Conservation (phyloP, 2,329 filamentous ascomycete genomes). For the Penicillium sp. region DNA sequence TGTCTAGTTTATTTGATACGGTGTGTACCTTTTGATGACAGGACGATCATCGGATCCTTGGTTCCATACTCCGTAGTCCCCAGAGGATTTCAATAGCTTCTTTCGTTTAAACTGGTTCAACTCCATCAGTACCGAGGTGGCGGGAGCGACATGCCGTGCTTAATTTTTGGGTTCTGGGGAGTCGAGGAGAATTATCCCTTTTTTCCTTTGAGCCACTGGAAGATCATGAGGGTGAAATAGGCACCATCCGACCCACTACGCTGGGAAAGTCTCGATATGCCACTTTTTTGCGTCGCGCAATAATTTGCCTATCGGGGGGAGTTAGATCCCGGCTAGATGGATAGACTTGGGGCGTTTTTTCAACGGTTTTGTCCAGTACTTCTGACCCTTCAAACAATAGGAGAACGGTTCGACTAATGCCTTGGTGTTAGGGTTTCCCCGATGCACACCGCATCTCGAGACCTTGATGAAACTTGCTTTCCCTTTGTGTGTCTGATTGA, state of each 20-base stretch:
- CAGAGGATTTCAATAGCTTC: conserved; percentile 5
- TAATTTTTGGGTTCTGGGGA: conserved; percentile 1
- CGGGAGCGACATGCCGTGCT: conserved; percentile 1
- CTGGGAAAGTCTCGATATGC: neutral
- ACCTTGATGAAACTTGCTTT: conserved; percentile 1
- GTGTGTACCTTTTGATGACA: conserved; percentile 11
- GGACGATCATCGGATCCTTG: conserved; percentile 16
- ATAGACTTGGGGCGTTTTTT: neutral
- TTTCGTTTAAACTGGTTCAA: neutral
- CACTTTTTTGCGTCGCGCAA: conserved; percentile 1
- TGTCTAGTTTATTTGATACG: neutral
- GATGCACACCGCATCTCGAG: conserved; percentile 5
- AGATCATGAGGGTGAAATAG: neutral
- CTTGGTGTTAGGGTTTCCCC: neutral
- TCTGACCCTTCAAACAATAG: neutral
- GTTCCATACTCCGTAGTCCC: neutral
- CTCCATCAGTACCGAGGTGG: conserved; percentile 1
- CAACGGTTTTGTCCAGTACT: neutral
- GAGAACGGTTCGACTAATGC: neutral
- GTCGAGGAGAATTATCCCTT: neutral
- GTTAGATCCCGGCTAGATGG: neutral
- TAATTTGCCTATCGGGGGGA: neutral
- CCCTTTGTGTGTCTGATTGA: neutral
- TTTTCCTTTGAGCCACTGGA: neutral
- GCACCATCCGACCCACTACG: neutral